Percentiles rank a stretch among this genome's conserved stretches.
Evolutionary conservation across 371 early-diverging fungal genomes (phyloP).

Genomic region (Dipsacomyces acuminosporus): DNA sequence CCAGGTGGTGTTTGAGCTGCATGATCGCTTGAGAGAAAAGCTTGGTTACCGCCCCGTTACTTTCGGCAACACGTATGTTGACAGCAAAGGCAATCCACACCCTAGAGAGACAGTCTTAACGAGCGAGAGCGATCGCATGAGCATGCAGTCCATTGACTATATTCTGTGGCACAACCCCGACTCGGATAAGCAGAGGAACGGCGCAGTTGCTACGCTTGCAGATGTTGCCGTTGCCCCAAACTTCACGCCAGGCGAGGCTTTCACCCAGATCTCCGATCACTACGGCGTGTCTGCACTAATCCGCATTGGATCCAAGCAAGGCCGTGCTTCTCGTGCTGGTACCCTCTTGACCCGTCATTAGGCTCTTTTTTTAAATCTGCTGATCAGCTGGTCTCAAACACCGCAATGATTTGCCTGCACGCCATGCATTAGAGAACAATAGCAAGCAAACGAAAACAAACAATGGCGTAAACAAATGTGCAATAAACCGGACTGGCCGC

Average conservation of each 20-base stretch:
- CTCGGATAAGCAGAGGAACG: conserved; percentile 5
- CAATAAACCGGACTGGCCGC: too few species aligned
- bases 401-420: too few species aligned
- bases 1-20: conserved; percentile 22
- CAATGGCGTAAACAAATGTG: too few species aligned
- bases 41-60: conserved; percentile 74
- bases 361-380: too few species aligned
- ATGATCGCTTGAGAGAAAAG: conserved; percentile 55
- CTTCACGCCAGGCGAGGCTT: conserved; percentile 40
- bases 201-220: conserved; percentile 12
- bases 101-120: conserved; percentile 64
- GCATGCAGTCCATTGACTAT: conserved; percentile 67
- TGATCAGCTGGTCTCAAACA: too few species aligned
- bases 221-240: conserved; percentile 35
- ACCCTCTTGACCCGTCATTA: too few species aligned
- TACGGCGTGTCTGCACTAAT: conserved; percentile 50
- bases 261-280: conserved; percentile 55
- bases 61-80: conserved; percentile 59
- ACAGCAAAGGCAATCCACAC: conserved; percentile 44
- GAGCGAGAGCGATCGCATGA: conserved; percentile 50
- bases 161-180: conserved; percentile 52
- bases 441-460: too few species aligned
- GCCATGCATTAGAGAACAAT: too few species aligned
- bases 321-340: too few species aligned
- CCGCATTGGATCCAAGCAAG: too few species aligned